phyloP scores from a whole-genome alignment of 345 rosid genomes.

The Salix suchowensis region DNA sequence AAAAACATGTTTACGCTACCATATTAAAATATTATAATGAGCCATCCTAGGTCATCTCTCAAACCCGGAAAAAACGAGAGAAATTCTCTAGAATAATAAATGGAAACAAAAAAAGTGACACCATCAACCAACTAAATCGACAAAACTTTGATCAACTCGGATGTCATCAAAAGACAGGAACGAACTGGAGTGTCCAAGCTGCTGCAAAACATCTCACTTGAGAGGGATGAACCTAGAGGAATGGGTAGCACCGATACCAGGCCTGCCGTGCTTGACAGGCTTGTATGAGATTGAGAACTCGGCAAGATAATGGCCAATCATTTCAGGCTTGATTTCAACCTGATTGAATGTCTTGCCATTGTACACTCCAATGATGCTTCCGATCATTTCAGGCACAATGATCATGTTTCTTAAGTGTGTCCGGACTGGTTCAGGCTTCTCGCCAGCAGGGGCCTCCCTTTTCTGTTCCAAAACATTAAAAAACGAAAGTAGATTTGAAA shows the following conservation, averaged over 20 bases:
- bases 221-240: slow-evolving; percentile 97
- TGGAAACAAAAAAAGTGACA: background rate
- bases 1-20: background rate
- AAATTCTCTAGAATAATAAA: background rate
- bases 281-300: slow-evolving; percentile 35
- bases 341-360: slow-evolving; percentile 95
- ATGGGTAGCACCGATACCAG: slow-evolving; percentile 97
- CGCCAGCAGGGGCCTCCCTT: slow-evolving; percentile 92
- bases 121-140: background rate
- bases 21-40: background rate
- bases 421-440: slow-evolving; percentile 91
- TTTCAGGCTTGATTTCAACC: slow-evolving; percentile 94
- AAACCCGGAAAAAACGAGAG: background rate
- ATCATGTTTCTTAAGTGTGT: slow-evolving; percentile 90
- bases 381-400: slow-evolving; percentile 96
- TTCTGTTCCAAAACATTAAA: slow-evolving; percentile 42
- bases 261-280: slow-evolving; percentile 97
- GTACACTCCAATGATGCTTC: slow-evolving; percentile 89
- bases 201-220: slow-evolving; percentile 42
- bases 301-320: slow-evolving; percentile 47
- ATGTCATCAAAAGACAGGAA: background rate
- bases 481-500: background rate
- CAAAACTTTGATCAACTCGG: slow-evolving; percentile 1
- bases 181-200: background rate
- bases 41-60: background rate